Base-by-base conservation (phyloP, 2,329 filamentous ascomycete species). In the Shiraia bambusicola region DNA sequence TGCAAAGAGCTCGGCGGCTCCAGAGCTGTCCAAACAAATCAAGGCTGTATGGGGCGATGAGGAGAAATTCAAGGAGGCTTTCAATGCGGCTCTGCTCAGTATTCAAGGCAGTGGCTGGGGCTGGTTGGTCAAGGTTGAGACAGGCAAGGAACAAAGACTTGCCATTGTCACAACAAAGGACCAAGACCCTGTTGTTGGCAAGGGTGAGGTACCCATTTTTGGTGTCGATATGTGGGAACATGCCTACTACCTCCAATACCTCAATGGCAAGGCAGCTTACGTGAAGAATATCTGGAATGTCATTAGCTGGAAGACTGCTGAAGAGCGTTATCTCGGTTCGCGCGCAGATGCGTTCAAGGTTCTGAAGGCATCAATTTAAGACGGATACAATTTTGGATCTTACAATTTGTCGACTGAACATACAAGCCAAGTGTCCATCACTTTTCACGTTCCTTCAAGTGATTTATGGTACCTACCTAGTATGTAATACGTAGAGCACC, bases 221-320 rank as follows among this genome's bases (percentile, higher is more conserved):
- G 88, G 88, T 0, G 76, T 95, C 2, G 89, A 95, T 66, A 92
- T 94, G 81, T 94, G 88, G 89, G 89, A 95, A 73, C 89, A 95
- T 72, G 89, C 89, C 1, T 95, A 94, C 65, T 95, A 95, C 63
- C 72, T 94, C 13, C 88, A 87, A 80, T 91, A 89, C 56, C 74
- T 85, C 44, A 90, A 90, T 58, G 81, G 82, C 45, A 88, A 89
- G 69, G 83, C 82, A 1, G 81, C 81, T 0, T 91, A 91, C 56
- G 78, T 88, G 6, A 79, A 86, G 47, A 86, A 86, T 49, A 86
- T 89, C 55, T 90, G 86, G 86, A 82, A 82, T 25, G 80, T 90
- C 24, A 81, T 90, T 61, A 89, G 88, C 71, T 90, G 86, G 87
- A 81, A 83, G 69, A 82, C 77, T 4, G 79, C 81, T 1, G 84